Conservation (phyloP, 768 basidiomycete genomes). For the Russula brevipes region DNA sequence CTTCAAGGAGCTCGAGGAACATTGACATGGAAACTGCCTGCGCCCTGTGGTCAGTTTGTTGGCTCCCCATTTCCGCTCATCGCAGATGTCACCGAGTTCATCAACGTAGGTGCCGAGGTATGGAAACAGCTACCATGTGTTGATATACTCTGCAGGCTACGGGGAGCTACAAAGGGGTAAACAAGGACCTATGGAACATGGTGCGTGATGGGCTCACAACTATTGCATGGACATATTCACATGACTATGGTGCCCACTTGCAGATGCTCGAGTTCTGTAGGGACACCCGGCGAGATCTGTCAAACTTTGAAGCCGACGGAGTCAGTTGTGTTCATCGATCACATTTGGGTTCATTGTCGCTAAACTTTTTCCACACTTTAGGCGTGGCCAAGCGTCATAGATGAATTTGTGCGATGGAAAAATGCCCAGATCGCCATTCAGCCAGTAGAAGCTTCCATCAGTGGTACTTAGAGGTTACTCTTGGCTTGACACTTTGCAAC, state of each 20-base stretch:
- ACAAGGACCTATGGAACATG: slow-evolving; percentile 86
- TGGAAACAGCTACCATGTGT: not conserved
- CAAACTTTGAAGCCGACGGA: slow-evolving; percentile 70
- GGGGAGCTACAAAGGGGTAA: slow-evolving; percentile 66
- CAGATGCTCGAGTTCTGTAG: slow-evolving; percentile 76
- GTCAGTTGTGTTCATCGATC: slow-evolving; percentile 42
- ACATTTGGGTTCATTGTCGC: slow-evolving; percentile 17
- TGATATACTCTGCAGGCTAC: slow-evolving; percentile 34
- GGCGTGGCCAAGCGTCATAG: slow-evolving; percentile 82
- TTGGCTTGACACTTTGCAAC: not conserved
- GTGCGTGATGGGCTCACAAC: slow-evolving; percentile 36
- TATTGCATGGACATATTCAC: not conserved
- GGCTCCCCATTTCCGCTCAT: slow-evolving; percentile 61
- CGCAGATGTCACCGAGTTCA: slow-evolving; percentile 59
- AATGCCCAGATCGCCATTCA: slow-evolving; percentile 27
- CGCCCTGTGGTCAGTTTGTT: slow-evolving; percentile 75
- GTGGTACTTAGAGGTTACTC: slow-evolving; percentile 5
- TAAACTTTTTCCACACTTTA: slow-evolving; percentile 28
- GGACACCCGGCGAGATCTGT: slow-evolving; percentile 52
- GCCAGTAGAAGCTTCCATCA: not conserved
- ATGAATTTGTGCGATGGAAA: slow-evolving; percentile 74
- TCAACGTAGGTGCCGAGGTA: slow-evolving; percentile 43
- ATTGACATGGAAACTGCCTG: slow-evolving; percentile 80
- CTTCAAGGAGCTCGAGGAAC: slow-evolving; percentile 58
- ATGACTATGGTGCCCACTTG: not conserved